A percentile compares a stretch with the other conserved stretches of the same genome.
phyloP scores from a whole-genome alignment of 2,329 filamentous ascomycete genomes.

The Myriosclerotinia scirpicola region DNA sequence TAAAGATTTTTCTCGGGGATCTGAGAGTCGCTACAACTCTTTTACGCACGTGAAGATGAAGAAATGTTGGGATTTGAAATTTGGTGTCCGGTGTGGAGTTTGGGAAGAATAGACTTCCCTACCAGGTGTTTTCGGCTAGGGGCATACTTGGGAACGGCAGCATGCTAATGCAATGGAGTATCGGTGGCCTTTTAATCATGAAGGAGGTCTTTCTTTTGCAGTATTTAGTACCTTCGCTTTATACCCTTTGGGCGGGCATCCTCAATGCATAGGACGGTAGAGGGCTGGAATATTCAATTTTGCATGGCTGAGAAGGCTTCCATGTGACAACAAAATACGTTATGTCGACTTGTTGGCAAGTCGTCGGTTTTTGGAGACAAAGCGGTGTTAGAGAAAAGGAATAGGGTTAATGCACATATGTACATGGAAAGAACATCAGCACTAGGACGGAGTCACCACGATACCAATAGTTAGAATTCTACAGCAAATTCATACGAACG shows the following conservation, averaged over 20 bases:
- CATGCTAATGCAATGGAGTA: neutral
- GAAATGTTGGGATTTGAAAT: conserved; percentile 1
- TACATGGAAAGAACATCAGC: neutral
- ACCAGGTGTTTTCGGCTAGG: neutral
- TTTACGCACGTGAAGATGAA: conserved; percentile 14
- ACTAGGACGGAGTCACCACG: neutral
- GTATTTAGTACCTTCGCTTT: conserved; percentile 6
- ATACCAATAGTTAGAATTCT: conserved; percentile 1
- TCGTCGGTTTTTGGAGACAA: neutral
- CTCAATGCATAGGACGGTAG: conserved; percentile 17
- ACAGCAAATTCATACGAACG: neutral
- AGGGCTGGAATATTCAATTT: conserved; percentile 1
- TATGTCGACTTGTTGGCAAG: neutral
- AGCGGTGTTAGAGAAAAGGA: neutral
- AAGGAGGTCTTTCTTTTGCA: neutral
- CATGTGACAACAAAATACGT: conserved; percentile 15
- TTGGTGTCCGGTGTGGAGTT: neutral
- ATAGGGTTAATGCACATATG: neutral
- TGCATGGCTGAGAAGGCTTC: conserved; percentile 1
- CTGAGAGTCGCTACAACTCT: neutral
- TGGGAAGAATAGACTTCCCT: neutral
- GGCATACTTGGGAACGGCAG: neutral
- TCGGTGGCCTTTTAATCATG: neutral
- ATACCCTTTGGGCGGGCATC: conserved; percentile 10
- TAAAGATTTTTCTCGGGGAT: neutral